Evolutionary conservation across 139 green algal genomes (phyloP).

Genomic region (Picochlorum sp.): DNA sequence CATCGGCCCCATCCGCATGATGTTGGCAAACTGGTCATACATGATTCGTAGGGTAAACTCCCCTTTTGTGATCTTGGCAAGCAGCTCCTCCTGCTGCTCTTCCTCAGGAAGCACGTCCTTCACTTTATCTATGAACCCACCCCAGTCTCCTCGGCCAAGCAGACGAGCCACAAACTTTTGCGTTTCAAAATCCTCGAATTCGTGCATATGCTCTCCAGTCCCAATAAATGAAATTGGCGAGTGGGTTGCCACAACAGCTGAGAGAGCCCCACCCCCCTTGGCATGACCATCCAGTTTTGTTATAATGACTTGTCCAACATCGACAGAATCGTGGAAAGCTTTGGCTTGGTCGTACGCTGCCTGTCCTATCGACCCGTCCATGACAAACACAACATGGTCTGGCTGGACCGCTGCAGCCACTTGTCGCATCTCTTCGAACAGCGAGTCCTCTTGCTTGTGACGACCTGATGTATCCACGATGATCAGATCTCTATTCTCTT

Average conservation of each 20-base stretch:
- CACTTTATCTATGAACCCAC: conserved; percentile 91
- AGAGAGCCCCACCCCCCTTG: conserved; percentile 93
- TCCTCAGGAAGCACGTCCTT: conserved; percentile 74
- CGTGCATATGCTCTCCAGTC: conserved; percentile 97
- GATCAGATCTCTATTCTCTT: conserved; percentile 82
- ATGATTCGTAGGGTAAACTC: conserved; percentile 92
- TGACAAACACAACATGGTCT: conserved; percentile 94
- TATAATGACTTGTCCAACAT: conserved; percentile 91
- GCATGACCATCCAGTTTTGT: conserved; percentile 99
- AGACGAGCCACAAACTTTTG: conserved; percentile 90
- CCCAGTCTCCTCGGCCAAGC: conserved; percentile 87
- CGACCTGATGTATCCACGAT: conserved; percentile 95
- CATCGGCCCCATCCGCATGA: conserved; percentile 94
- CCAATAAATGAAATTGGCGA: conserved; percentile 95
- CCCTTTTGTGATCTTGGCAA: conserved; percentile 84
- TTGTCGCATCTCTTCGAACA: conserved; percentile 98
- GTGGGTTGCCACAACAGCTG: conserved; percentile 85
- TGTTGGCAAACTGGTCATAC: conserved; percentile 92
- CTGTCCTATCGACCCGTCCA: conserved; percentile 97
- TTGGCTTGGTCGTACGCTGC: conserved; percentile 94
- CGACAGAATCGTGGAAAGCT: conserved; percentile 90
- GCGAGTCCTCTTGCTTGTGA: conserved; percentile 92
- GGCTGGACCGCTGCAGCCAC: conserved; percentile 59
- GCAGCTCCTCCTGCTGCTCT: conserved; percentile 79
- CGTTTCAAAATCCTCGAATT: conserved; percentile 96